Conservation (phyloP, 441 rosid species). For the Euphorbia celastroides region DNA sequence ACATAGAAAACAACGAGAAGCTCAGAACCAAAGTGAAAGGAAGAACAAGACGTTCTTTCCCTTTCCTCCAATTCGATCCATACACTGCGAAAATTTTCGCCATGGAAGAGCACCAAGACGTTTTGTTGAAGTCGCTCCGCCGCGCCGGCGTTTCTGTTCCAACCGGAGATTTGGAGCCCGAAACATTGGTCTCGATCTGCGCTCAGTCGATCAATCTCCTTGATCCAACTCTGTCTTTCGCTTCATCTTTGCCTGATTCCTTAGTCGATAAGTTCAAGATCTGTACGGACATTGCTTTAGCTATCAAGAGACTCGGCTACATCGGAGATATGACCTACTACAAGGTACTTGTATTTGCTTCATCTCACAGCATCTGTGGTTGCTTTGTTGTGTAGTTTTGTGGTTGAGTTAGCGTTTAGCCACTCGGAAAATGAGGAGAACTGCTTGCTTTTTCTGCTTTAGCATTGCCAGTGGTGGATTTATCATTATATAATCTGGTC, state of each 20-base stretch:
- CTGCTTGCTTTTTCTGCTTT: neutral
- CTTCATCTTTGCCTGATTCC: conserved; percentile 32
- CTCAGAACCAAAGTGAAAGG: neutral
- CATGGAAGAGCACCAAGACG: conserved; percentile 23
- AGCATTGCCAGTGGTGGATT: neutral
- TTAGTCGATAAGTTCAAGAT: conserved; percentile 48
- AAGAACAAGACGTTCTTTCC: neutral
- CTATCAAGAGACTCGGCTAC: conserved; percentile 54
- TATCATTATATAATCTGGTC: neutral
- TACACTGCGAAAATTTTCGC: neutral
- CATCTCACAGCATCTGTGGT: neutral
- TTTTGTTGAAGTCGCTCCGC: conserved; percentile 32
- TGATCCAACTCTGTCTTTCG: conserved; percentile 29
- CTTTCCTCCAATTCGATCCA: neutral
- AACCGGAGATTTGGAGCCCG: conserved; percentile 29
- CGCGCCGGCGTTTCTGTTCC: conserved; percentile 44
- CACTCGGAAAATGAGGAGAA: neutral
- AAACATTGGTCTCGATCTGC: conserved; percentile 45
- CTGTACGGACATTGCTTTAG: conserved; percentile 47
- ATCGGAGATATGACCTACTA: conserved; percentile 49
- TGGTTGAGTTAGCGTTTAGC: neutral
- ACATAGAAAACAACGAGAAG: neutral
- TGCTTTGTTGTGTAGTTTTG: neutral
- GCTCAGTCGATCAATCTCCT: conserved; percentile 55
- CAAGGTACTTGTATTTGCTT: conserved; percentile 33